Conservation (phyloP, 306 rosid genomes). For the barrel medic (Medicago truncatula) region DNA sequence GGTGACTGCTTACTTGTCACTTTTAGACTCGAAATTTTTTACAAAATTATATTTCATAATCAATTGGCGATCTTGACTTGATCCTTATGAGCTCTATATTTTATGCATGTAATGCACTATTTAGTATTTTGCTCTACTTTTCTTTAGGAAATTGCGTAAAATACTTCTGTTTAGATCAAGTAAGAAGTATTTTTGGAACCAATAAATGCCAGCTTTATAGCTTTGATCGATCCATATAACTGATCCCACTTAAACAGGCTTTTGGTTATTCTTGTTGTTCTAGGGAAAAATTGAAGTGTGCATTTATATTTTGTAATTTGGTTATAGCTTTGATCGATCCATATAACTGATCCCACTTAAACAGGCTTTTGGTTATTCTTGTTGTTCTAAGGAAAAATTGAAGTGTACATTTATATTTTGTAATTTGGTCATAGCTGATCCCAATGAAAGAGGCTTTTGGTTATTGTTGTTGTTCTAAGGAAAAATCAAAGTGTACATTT, state of each 20-base stretch:
- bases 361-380: background rate
- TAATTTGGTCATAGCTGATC: slow-evolving; percentile 29
- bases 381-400: background rate
- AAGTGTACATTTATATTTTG: slow-evolving; percentile 30
- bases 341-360: background rate
- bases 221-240: slow-evolving; percentile 1
- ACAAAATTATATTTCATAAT: background rate
- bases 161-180: slow-evolving; percentile 5
- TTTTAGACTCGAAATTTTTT: slow-evolving; percentile 3
- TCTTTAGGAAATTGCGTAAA: slow-evolving; percentile 4
- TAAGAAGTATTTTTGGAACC: background rate
- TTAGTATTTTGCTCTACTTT: background rate
- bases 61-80: slow-evolving; percentile 14
- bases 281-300: background rate
- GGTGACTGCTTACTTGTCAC: slow-evolving; percentile 52
- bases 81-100: slow-evolving; percentile 22
- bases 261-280: background rate
- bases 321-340: slow-evolving; percentile 8
- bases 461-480: background rate
- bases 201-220: slow-evolving; percentile 1
- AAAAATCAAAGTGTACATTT: slow-evolving; percentile 2
- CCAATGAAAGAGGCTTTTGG: too few species aligned
- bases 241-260: background rate
- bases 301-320: slow-evolving; percentile 38
- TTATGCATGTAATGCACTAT: slow-evolving; percentile 12